phyloP scores from a whole-genome alignment of 2,329 filamentous ascomycete species.

The Diaporthe sp. region DNA sequence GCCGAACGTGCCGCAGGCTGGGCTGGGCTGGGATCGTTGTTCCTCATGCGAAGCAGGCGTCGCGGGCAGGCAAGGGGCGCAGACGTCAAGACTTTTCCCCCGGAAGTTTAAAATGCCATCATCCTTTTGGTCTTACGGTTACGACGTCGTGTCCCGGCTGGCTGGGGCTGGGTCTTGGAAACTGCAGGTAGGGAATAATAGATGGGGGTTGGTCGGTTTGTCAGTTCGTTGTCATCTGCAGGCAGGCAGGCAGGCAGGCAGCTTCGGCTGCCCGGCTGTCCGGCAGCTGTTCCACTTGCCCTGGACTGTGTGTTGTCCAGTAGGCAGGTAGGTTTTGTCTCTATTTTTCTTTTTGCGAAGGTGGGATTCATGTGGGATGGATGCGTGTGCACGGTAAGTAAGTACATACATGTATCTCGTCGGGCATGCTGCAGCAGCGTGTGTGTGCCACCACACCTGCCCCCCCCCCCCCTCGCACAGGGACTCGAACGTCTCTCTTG shows the following conservation, averaged over 20 bases:
- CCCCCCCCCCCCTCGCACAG: not conserved
- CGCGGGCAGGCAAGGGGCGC: not conserved
- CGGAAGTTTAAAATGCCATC: not conserved
- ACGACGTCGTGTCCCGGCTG: conserved; percentile 18
- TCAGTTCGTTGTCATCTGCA: conserved; percentile 17
- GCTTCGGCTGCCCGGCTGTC: not conserved
- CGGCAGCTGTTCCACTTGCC: not conserved
- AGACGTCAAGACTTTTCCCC: not conserved
- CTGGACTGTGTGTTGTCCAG: not conserved
- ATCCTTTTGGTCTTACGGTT: not conserved
- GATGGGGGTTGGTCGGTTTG: not conserved
- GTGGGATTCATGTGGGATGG: not conserved
- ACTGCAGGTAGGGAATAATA: too few relatives aligned
- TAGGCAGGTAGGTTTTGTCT: not conserved
- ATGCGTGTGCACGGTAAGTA: not conserved
- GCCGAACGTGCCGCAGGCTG: too few relatives aligned
- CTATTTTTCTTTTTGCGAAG: not conserved
- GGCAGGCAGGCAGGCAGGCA: conserved; percentile 9
- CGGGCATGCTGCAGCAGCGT: not conserved
- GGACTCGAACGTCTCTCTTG: not conserved
- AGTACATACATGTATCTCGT: not conserved
- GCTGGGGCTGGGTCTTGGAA: not conserved
- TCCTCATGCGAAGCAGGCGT: too few relatives aligned
- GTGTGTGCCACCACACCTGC: not conserved
- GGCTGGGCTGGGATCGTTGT: too few relatives aligned